A percentile compares a stretch with the other conserved stretches of the same genome.
Conservation (phyloP, 805 yeast genomes). For the Yamadazyma insecticola region DNA sequence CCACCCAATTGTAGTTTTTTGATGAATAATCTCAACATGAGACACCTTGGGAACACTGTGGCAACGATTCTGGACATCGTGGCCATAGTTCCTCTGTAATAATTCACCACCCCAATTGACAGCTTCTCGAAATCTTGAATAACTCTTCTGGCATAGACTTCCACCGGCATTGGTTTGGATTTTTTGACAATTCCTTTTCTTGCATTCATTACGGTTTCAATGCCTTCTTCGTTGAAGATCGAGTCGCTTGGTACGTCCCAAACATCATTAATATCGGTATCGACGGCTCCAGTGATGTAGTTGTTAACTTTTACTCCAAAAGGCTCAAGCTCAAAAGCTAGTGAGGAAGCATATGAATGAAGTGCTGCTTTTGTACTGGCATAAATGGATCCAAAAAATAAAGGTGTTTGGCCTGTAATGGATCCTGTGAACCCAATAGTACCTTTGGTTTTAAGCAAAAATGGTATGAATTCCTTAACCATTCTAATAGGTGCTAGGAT, state of each 20-base stretch:
- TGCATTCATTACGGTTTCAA: neutral
- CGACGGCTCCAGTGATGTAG: slow-evolving; percentile 11
- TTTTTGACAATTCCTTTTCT: neutral
- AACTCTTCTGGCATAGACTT: slow-evolving; percentile 6
- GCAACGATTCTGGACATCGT: too few relatives aligned
- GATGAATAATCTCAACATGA: too few relatives aligned
- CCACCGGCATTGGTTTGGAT: slow-evolving; percentile 1
- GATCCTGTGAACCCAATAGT: slow-evolving; percentile 34
- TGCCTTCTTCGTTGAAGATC: slow-evolving; percentile 4
- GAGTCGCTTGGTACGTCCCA: neutral
- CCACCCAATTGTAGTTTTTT: too few relatives aligned
- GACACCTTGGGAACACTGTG: too few relatives aligned
- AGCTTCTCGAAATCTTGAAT: slow-evolving; percentile 7
- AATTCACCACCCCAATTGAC: slow-evolving; percentile 2
- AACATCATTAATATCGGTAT: slow-evolving; percentile 6
- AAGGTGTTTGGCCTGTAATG: slow-evolving; percentile 19
- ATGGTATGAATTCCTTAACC: slow-evolving; percentile 24
- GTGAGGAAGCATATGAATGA: slow-evolving; percentile 7
- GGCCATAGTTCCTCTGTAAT: slow-evolving; percentile 6
- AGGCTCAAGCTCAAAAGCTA: slow-evolving; percentile 13
- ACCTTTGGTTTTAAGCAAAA: slow-evolving; percentile 29
- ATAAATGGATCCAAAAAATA: slow-evolving; percentile 27
- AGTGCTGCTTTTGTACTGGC: slow-evolving; percentile 25
- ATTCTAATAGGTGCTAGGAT: slow-evolving; percentile 31
- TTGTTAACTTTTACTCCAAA: slow-evolving; percentile 12